phyloP scores from a whole-genome alignment of 2,329 filamentous ascomycete species.

The Diaporthe ilicicola region DNA sequence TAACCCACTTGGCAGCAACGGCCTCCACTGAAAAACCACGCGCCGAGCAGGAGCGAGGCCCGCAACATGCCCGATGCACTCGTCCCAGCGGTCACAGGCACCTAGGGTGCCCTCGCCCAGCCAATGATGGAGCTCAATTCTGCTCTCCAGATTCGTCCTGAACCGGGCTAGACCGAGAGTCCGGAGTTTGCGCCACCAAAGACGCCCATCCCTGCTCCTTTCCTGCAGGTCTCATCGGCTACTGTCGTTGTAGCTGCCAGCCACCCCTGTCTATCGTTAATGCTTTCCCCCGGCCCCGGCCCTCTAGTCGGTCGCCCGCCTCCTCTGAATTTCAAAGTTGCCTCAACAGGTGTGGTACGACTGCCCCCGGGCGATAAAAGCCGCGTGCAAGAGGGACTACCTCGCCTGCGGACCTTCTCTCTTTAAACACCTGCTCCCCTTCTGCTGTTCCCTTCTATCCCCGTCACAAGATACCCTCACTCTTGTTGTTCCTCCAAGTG shows the following conservation, averaged over 20 bases:
- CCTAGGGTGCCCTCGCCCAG: background rate
- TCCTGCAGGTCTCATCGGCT: constrained; percentile 25
- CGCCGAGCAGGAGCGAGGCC: constrained; percentile 19
- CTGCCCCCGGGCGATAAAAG: constrained; percentile 21
- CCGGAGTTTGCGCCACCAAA: constrained; percentile 17
- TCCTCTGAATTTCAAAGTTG: constrained; percentile 21
- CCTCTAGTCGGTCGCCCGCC: background rate
- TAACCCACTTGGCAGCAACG: constrained; percentile 22
- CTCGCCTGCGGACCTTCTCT: constrained; percentile 23
- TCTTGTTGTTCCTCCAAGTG: background rate
- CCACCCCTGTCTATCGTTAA: constrained; percentile 27
- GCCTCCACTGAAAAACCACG: constrained; percentile 22
- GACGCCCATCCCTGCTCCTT: constrained; percentile 13
- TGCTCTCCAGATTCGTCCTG: constrained; percentile 27
- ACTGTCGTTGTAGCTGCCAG: background rate
- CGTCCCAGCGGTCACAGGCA: constrained; percentile 8
- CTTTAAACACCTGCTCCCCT: constrained; percentile 13
- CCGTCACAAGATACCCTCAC: constrained; percentile 7
- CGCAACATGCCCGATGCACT: constrained; percentile 8
- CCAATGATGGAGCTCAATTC: constrained; percentile 26
- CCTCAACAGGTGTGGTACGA: constrained; percentile 17
- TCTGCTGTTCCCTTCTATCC: constrained; percentile 3
- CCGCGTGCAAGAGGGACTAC: constrained; percentile 2
- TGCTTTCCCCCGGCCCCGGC: constrained; percentile 7
- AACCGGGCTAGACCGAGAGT: constrained; percentile 25